phyloP scores from a whole-genome alignment of 2,329 filamentous ascomycete species.

The Dothiorella sarmentorum region DNA sequence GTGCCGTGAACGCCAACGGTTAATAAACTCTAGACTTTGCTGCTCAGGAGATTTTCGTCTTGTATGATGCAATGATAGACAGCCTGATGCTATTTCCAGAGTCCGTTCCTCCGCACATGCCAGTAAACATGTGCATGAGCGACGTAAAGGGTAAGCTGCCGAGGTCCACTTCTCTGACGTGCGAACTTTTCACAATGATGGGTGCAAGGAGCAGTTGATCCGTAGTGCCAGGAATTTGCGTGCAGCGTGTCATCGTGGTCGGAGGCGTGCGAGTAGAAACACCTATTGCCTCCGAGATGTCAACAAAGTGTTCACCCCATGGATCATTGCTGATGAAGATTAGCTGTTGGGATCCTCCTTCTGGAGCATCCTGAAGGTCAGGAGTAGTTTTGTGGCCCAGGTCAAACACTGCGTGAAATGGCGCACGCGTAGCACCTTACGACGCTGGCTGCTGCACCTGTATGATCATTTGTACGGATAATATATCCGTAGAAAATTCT shows the following conservation, averaged over 20 bases:
- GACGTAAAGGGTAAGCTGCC: neutral
- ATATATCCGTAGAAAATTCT: neutral
- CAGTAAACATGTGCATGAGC: neutral
- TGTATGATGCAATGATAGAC: neutral
- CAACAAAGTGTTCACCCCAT: neutral
- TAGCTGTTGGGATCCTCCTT: neutral
- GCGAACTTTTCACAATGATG: neutral
- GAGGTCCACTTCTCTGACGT: neutral
- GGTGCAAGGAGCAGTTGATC: neutral
- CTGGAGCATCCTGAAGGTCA: neutral
- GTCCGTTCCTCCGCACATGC: constrained; percentile 1
- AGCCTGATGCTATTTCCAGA: constrained; percentile 13
- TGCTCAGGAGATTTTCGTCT: neutral
- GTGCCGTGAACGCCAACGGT: neutral
- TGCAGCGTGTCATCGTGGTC: neutral
- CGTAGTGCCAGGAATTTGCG: neutral
- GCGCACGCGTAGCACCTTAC: neutral
- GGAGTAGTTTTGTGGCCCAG: neutral
- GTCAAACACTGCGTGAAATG: neutral
- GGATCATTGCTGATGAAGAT: neutral
- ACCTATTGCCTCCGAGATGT: neutral
- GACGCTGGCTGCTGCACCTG: too few relatives aligned
- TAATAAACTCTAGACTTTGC: neutral
- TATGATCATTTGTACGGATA: neutral
- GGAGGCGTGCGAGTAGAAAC: neutral